A percentile compares a stretch with the other conserved stretches of the same genome.
These are phyloP conservation scores for Oropetium thomaeum DNA, from an alignment of 176 grass and related monocot species.

Conservation along the genomic window DNA sequence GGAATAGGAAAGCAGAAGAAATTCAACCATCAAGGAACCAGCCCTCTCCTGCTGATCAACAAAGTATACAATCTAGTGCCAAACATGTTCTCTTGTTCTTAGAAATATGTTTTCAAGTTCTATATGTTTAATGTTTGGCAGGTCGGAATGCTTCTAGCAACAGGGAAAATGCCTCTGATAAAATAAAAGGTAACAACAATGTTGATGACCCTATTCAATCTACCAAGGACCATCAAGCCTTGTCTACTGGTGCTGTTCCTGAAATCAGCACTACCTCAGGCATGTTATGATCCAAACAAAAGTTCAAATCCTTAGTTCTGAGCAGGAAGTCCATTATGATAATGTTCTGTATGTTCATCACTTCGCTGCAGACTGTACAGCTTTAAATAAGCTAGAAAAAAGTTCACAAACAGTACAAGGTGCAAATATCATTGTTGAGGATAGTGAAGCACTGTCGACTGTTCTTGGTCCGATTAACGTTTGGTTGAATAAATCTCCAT, in stretches of 20 bases:
- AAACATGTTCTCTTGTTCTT: neutral
- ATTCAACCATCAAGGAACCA: slow-evolving; percentile 34
- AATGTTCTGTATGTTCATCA: neutral
- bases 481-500: slow-evolving; percentile 58
- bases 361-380: slow-evolving; percentile 55
- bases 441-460: slow-evolving; percentile 60
- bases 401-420: slow-evolving; percentile 82
- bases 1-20: slow-evolving; percentile 23
- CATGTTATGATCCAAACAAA: slow-evolving; percentile 22
- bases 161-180: slow-evolving; percentile 23
- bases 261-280: slow-evolving; percentile 27
- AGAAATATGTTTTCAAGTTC: neutral
- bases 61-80: slow-evolving; percentile 22
- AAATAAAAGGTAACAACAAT: slow-evolving; percentile 26
- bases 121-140: slow-evolving; percentile 30
- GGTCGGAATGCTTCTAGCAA: slow-evolving; percentile 34
- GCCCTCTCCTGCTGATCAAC: slow-evolving; percentile 19
- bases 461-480: slow-evolving; percentile 65
- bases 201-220: slow-evolving; percentile 1
- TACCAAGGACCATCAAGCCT: slow-evolving; percentile 31
- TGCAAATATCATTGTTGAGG: slow-evolving; percentile 65
- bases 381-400: slow-evolving; percentile 88
- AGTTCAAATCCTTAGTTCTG: neutral
- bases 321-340: neutral
- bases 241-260: slow-evolving; percentile 33